These are phyloP conservation scores for Arachis stenosperma DNA, from an alignment of 306 rosid species.

Conservation along the genomic window DNA sequence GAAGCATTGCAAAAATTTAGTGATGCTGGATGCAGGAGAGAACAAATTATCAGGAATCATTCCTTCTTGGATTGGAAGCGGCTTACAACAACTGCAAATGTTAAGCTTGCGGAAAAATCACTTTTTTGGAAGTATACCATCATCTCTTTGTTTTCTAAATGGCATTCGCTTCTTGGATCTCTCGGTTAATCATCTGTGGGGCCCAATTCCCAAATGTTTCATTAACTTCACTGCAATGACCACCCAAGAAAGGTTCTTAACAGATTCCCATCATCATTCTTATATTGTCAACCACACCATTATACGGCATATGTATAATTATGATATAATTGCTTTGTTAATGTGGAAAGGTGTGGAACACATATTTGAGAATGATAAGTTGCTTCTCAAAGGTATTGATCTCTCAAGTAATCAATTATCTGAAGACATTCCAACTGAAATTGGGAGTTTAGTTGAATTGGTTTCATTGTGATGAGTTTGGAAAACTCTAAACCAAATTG, in stretches of 20 bases:
- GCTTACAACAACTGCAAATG: neutral
- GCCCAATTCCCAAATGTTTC: slow-evolving; percentile 18
- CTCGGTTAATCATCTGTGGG: neutral
- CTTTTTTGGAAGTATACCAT: neutral
- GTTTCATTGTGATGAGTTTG: no score
- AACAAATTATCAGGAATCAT: neutral
- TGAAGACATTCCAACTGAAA: neutral
- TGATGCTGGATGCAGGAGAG: slow-evolving; percentile 5
- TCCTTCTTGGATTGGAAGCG: slow-evolving; percentile 13
- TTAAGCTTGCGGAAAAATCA: slow-evolving; percentile 4
- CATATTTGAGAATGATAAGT: neutral
- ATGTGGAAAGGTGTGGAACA: slow-evolving; percentile 20
- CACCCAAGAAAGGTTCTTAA: neutral
- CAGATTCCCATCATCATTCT: neutral
- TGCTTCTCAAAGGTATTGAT: slow-evolving; percentile 14
- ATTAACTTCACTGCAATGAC: slow-evolving; percentile 17
- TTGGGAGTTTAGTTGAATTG: neutral
- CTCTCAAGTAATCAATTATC: slow-evolving; percentile 8
- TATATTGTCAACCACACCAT: neutral
- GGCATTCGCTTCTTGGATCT: slow-evolving; percentile 19
- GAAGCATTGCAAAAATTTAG: neutral
- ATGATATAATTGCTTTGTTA: neutral
- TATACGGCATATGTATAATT: neutral
- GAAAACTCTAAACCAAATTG: no score
- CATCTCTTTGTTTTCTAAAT: neutral